Percentiles rank a stretch among this genome's conserved stretches.
Conservation (phyloP, 495 filamentous ascomycete species). For the Hyaloscypha variabilis region DNA sequence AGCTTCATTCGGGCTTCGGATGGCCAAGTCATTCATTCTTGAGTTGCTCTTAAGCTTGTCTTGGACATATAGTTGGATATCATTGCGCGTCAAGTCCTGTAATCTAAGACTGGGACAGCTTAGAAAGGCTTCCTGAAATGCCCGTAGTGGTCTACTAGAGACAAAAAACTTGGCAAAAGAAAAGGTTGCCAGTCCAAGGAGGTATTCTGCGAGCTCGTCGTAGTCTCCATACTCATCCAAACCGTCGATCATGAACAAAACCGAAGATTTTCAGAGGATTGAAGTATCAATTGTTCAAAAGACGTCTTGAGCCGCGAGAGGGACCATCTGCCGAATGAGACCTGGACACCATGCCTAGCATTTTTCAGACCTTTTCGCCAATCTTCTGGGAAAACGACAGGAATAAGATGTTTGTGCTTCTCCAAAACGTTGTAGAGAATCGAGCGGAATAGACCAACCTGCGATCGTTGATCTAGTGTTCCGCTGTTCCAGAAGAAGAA, state of each 20-base stretch:
- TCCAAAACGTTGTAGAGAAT: constrained; percentile 31
- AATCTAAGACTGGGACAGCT: constrained; percentile 1
- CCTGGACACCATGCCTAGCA: background rate
- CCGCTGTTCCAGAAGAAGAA: constrained; percentile 43
- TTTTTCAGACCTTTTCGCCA: background rate
- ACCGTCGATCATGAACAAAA: constrained; percentile 38
- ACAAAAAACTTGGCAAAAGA: constrained; percentile 37
- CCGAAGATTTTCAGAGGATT: background rate
- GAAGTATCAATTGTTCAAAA: background rate
- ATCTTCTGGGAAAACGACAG: constrained; percentile 25
- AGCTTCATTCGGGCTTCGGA: background rate
- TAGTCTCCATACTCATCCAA: constrained; percentile 40
- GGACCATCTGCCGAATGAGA: background rate
- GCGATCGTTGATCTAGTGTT: constrained; percentile 30
- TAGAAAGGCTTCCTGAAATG: constrained; percentile 30
- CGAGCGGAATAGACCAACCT: constrained; percentile 34
- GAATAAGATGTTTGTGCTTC: constrained; percentile 17
- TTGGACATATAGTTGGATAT: constrained; percentile 6
- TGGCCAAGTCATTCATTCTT: background rate
- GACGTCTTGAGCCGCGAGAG: background rate
- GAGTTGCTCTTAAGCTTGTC: background rate
- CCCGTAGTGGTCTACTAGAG: constrained; percentile 36
- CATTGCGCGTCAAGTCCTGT: constrained; percentile 15
- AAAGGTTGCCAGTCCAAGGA: constrained; percentile 27
- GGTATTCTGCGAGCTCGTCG: background rate